Evolutionary conservation across 306 rosid species (phyloP).

Genomic region (Urtica urens): DNA sequence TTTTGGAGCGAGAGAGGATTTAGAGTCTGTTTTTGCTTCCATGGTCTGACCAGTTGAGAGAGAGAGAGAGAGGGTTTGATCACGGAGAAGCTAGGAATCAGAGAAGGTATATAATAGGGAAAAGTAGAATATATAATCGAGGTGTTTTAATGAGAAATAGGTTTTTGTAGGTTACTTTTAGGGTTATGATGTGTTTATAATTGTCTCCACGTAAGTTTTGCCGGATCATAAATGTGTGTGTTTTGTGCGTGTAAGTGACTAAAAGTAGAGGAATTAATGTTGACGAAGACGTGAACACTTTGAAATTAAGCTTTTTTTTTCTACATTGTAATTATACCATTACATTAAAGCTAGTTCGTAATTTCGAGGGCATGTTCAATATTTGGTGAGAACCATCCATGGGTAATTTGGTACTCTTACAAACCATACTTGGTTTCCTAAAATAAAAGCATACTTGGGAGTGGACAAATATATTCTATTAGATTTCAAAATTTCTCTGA

Average conservation of each 20-base stretch:
- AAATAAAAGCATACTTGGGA: too few relatives aligned
- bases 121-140: neutral
- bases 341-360: too few relatives aligned
- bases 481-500: too few relatives aligned
- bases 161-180: conserved; percentile 4
- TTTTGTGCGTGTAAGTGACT: conserved; percentile 2
- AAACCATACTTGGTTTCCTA: too few relatives aligned
- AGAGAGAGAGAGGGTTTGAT: conserved; percentile 4
- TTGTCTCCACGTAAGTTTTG: conserved; percentile 4
- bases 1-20: neutral
- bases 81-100: conserved; percentile 2
- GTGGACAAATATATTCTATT: too few relatives aligned
- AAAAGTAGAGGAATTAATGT: conserved; percentile 4
- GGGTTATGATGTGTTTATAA: neutral
- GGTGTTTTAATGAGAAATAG: neutral
- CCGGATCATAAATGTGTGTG: conserved; percentile 3
- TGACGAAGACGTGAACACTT: conserved; percentile 6
- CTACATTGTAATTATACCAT: too few relatives aligned
- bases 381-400: too few relatives aligned
- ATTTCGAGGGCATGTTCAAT: too few relatives aligned
- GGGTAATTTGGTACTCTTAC: too few relatives aligned
- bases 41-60: conserved; percentile 3
- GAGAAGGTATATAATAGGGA: neutral
- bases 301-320: neutral
- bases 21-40: conserved; percentile 14